A percentile compares a stretch with the other conserved stretches of the same genome.
These are phyloP conservation scores for Fusarium circinatum DNA, from an alignment of 2,329 filamentous ascomycete genomes.

Conservation along the genomic window DNA sequence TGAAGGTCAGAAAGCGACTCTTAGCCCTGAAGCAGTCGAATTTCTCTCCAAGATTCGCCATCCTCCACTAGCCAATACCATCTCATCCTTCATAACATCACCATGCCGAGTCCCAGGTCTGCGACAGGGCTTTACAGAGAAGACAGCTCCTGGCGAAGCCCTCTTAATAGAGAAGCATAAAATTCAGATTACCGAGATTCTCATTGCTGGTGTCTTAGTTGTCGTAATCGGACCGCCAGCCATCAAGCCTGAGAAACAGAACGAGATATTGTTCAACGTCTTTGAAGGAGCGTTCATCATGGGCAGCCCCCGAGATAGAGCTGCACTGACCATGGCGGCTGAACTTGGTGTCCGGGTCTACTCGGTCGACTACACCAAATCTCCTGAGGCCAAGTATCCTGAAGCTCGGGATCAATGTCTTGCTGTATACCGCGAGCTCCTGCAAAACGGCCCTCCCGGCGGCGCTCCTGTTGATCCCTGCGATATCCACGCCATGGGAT, in stretches of 20 bases:
- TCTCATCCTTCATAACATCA: not conserved
- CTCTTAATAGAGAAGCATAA: fast-evolving
- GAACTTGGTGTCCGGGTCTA: not conserved
- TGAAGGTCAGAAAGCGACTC: not conserved
- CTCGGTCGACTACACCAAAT: not conserved
- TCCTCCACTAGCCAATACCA: not conserved
- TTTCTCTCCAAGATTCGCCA: not conserved
- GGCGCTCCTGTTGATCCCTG: fast-evolving
- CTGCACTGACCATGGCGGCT: not conserved
- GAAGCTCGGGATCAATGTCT: not conserved
- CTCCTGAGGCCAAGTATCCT: not conserved
- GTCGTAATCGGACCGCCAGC: not conserved
- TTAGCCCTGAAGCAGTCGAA: not conserved
- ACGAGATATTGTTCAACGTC: not conserved
- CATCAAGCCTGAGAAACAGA: not conserved
- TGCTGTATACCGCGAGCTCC: not conserved
- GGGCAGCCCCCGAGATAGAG: not conserved
- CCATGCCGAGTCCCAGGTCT: not conserved
- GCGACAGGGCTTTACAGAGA: not conserved
- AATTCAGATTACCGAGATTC: fast-evolving
- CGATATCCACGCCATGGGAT: not conserved
- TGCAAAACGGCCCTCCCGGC: not conserved
- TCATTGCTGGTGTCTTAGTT: not conserved
- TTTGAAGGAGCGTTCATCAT: not conserved
- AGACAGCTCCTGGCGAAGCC: not conserved